phyloP scores from a whole-genome alignment of 1,284 basidiomycete genomes.

The Phellinidium pouzarii region DNA sequence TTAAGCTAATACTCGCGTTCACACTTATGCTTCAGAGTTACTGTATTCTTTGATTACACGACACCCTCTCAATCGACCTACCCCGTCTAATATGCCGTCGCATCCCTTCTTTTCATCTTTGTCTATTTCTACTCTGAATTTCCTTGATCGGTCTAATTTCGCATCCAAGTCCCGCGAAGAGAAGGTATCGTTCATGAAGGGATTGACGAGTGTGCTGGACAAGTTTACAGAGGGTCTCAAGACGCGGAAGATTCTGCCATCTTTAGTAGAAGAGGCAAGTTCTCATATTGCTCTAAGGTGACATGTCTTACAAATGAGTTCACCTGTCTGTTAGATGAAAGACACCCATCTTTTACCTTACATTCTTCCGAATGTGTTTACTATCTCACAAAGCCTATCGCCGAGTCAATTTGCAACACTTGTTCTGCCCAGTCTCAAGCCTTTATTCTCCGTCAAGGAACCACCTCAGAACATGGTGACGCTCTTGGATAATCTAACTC shows the following conservation, averaged over 20 bases:
- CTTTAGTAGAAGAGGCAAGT: constrained; percentile 84
- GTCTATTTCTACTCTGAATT: constrained; percentile 95
- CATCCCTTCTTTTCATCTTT: constrained; percentile 92
- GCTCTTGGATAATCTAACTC: constrained; percentile 80
- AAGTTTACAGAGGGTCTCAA: constrained; percentile 85
- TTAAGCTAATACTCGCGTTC: neutral
- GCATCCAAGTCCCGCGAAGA: constrained; percentile 92
- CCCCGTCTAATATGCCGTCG: constrained; percentile 72
- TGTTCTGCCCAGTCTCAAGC: constrained; percentile 85
- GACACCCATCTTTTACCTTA: constrained; percentile 88
- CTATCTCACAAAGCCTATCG: constrained; percentile 75
- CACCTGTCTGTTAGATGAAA: constrained; percentile 65
- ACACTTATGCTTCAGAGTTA: constrained; percentile 45
- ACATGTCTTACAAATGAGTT: neutral
- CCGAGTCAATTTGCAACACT: constrained; percentile 76
- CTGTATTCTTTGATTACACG: constrained; percentile 77
- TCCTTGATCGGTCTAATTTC: constrained; percentile 93
- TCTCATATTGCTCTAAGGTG: constrained; percentile 2
- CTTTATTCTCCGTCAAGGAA: constrained; percentile 87
- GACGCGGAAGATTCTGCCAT: constrained; percentile 89
- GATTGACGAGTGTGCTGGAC: constrained; percentile 75
- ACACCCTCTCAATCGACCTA: constrained; percentile 65
- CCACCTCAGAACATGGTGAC: constrained; percentile 97
- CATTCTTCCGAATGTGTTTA: constrained; percentile 96
- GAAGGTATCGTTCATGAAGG: constrained; percentile 94